Evolutionary conservation across 345 rosid genomes (phyloP).

Genomic region (Brassica napus): Da-Ae NC_063448.1:28964001-28964500

Average conservation of each 20-base stretch:
- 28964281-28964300: not conserved
- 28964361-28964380: constrained; percentile 62
- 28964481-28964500: constrained; percentile 93
- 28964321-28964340: constrained; percentile 59
- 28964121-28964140: constrained; percentile 68
- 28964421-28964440: constrained; percentile 87
- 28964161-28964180: not conserved
- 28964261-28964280: not conserved
- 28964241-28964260: not conserved
- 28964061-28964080: constrained; percentile 83
- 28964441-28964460: constrained; percentile 73
- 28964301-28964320: constrained; percentile 18
- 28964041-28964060: constrained; percentile 81
- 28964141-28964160: not conserved
- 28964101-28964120: constrained; percentile 84
- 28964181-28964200: constrained; percentile 12
- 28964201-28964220: not conserved
- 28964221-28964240: constrained; percentile 3
- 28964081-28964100: constrained; percentile 76
- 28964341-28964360: constrained; percentile 62
- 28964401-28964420: constrained; percentile 77
- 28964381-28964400: constrained; percentile 68
- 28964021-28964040: constrained; percentile 85
- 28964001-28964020: constrained; percentile 77
- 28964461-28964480: constrained; percentile 74